Evolutionary conservation across 176 grass and related monocot species (phyloP).

Genomic region (Hsuehochloa calcarea): DNA sequence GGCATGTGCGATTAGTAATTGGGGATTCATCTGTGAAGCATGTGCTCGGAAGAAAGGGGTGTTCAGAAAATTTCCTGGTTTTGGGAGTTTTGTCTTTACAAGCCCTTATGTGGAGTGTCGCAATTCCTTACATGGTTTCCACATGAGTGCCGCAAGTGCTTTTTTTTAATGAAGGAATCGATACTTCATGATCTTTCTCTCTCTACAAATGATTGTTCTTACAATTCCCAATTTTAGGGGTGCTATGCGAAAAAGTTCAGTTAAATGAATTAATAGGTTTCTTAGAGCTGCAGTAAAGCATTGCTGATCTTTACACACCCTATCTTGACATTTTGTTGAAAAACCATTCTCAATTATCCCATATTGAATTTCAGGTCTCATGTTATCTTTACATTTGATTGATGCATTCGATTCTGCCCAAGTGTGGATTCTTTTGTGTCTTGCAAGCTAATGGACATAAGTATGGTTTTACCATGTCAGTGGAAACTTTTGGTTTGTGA

Average conservation of each 20-base stretch:
- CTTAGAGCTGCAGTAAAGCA: no score
- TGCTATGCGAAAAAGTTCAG: no score
- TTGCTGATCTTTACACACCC: background rate
- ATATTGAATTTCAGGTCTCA: background rate
- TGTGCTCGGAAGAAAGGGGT: background rate
- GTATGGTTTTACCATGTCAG: background rate
- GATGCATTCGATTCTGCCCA: background rate
- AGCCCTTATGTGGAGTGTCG: no score
- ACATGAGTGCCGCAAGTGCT: no score
- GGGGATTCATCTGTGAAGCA: background rate
- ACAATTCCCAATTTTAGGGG: no score
- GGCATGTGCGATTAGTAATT: background rate
- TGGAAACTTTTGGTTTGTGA: background rate
- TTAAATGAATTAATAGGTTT: no score
- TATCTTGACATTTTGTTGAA: background rate
- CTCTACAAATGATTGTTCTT: no score
- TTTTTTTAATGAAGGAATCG: no score
- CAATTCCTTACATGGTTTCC: no score
- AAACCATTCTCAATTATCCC: background rate
- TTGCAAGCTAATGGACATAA: background rate
- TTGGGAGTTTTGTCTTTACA: background rate
- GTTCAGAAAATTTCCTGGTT: background rate
- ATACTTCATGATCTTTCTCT: no score
- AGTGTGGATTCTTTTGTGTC: background rate
- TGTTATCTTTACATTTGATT: background rate